phyloP scores from a whole-genome alignment of 2,329 filamentous ascomycete genomes.

The Xylaria sp. region DNA sequence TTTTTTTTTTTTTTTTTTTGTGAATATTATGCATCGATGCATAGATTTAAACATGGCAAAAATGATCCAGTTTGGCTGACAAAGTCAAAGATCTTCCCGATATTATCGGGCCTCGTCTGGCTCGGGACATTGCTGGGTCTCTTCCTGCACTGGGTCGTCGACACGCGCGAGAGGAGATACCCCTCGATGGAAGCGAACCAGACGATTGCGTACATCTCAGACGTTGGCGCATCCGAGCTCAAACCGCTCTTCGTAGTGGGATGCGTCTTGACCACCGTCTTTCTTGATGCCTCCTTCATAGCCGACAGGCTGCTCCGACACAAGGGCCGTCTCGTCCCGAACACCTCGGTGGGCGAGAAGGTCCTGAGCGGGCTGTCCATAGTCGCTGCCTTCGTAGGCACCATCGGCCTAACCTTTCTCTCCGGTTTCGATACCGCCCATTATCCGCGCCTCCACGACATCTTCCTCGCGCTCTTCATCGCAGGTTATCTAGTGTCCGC shows the following conservation, averaged over 20 bases:
- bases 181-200: constrained; percentile 67
- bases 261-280: constrained; percentile 75
- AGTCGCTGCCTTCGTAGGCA: constrained; percentile 76
- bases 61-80: constrained; percentile 6
- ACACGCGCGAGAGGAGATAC: constrained; percentile 65
- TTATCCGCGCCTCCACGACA: constrained; percentile 74
- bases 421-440: constrained; percentile 85
- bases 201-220: constrained; percentile 76
- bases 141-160: constrained; percentile 74
- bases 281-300: constrained; percentile 82
- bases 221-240: constrained; percentile 68
- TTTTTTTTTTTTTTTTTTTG: too few species aligned
- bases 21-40: neutral
- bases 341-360: constrained; percentile 71
- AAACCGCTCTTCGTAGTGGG: constrained; percentile 84
- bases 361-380: constrained; percentile 70
- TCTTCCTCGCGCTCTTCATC: constrained; percentile 86
- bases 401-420: constrained; percentile 81
- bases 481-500: constrained; percentile 85
- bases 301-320: constrained; percentile 89
- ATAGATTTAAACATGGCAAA: too few species aligned
- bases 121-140: constrained; percentile 74
- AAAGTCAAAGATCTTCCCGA: constrained; percentile 64
- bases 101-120: constrained; percentile 74
- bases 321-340: constrained; percentile 78